Percentiles rank a stretch among this genome's conserved stretches.
phyloP scores from a whole-genome alignment of 352 stramenopile genomes.

The Plasmopara halstedii region DNA sequence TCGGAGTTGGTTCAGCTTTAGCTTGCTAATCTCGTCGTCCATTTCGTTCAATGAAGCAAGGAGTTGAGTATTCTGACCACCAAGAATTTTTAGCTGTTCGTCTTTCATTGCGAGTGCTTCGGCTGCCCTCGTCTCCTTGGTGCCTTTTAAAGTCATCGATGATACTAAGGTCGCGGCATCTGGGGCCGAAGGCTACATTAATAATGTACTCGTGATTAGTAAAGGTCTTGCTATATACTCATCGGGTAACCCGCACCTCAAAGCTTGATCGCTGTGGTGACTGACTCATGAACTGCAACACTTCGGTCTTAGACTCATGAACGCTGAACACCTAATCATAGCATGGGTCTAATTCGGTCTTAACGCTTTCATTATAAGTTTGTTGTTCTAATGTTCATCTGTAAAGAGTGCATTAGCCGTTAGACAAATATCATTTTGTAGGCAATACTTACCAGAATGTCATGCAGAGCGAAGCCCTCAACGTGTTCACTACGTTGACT shows the following conservation, averaged over 20 bases:
- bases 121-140: slow-evolving; percentile 80
- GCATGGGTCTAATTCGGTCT: too few species aligned
- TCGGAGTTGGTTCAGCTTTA: slow-evolving; percentile 54
- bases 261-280: slow-evolving; percentile 8
- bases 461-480: too few species aligned
- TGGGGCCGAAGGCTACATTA: slow-evolving; percentile 4
- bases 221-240: background rate
- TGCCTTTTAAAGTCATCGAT: slow-evolving; percentile 55
- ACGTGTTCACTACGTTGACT: too few species aligned
- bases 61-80: slow-evolving; percentile 87
- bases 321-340: background rate
- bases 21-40: slow-evolving; percentile 62
- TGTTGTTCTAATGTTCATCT: too few species aligned
- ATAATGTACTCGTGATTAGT: background rate
- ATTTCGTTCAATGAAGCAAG: slow-evolving; percentile 83
- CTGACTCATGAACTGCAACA: slow-evolving; percentile 20
- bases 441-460: too few species aligned
- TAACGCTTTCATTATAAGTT: too few species aligned
- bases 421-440: too few species aligned
- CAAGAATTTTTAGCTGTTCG: slow-evolving; percentile 93
- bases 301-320: too few species aligned
- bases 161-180: slow-evolving; percentile 32
- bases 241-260: slow-evolving; percentile 8
- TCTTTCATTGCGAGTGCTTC: slow-evolving; percentile 95
- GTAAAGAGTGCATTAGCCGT: too few species aligned